Percentiles rank a stretch among this genome's conserved stretches.
These are phyloP conservation scores for Asparagopsis taxiformis DNA, from an alignment of 31 red algal species.

Conservation along the genomic window DNA sequence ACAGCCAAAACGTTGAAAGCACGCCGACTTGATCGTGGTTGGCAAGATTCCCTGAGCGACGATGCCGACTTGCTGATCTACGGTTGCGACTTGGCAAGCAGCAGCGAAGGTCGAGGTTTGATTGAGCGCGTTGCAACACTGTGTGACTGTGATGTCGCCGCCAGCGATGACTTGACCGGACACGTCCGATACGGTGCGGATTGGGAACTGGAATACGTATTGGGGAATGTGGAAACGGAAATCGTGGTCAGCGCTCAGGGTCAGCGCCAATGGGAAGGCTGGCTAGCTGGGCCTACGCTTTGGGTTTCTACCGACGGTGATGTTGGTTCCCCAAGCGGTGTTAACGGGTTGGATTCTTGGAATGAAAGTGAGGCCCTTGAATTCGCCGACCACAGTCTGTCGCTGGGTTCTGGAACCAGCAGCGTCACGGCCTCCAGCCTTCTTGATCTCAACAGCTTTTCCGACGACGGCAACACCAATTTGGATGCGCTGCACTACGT, in stretches of 20 bases:
- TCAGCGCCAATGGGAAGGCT: constrained; percentile 2
- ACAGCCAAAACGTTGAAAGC: not conserved
- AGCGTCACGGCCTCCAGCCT: no score
- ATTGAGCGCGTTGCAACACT: not conserved
- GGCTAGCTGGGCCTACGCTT: no score
- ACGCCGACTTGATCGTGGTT: not conserved
- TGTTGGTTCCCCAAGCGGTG: no score
- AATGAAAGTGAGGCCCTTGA: no score
- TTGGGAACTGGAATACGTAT: not conserved
- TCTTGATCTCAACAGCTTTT: no score
- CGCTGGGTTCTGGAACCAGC: no score
- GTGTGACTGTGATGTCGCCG: not conserved
- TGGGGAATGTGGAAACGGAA: not conserved
- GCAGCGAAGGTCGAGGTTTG: not conserved
- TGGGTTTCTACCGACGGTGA: no score
- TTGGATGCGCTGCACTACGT: no score
- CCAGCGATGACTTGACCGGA: not conserved
- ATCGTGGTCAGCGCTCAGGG: not conserved
- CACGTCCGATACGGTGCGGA: not conserved
- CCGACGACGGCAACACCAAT: no score
- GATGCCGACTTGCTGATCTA: constrained; percentile 6
- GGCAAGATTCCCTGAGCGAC: not conserved
- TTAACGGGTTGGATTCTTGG: no score
- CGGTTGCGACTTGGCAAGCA: constrained; percentile 5
- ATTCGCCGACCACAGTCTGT: no score